These are phyloP conservation scores for Raddia guianensis DNA, from an alignment of 176 grass and related monocot genomes.

Conservation along the genomic window DNA sequence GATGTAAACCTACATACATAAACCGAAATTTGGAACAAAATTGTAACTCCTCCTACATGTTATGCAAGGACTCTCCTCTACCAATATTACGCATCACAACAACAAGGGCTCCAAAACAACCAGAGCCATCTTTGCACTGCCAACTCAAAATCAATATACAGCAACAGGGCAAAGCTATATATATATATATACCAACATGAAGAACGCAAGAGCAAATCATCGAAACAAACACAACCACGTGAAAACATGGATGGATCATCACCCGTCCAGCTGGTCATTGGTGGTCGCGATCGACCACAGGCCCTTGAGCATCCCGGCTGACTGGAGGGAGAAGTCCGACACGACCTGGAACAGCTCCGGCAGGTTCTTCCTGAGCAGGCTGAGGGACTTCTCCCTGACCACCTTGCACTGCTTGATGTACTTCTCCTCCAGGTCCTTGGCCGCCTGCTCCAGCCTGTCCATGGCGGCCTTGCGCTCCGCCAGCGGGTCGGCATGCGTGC, in stretches of 20 bases:
- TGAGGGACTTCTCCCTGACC: conserved; percentile 84
- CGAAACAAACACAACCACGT: background rate
- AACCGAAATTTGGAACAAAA: conserved; percentile 22
- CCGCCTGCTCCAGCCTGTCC: conserved; percentile 45
- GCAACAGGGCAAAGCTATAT: conserved; percentile 21
- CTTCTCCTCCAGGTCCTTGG: conserved; percentile 49
- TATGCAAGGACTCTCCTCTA: conserved; percentile 11
- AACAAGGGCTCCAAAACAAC: conserved; percentile 1
- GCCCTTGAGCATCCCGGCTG: conserved; percentile 62
- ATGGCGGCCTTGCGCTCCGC: conserved; percentile 48
- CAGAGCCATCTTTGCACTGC: background rate
- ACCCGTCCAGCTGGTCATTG: conserved; percentile 50
- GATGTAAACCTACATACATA: conserved; percentile 10
- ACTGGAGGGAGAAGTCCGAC: conserved; percentile 54
- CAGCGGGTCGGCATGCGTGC: conserved; percentile 31
- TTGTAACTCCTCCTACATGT: background rate
- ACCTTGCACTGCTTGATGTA: conserved; percentile 53
- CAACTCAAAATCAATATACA: conserved; percentile 35
- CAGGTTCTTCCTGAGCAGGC: conserved; percentile 57
- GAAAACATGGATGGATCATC: background rate
- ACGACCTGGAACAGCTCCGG: conserved; percentile 57
- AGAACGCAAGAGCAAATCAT: conserved; percentile 5
- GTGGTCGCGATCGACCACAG: conserved; percentile 41
- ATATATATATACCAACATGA: background rate
- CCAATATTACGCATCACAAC: conserved; percentile 28